These are phyloP conservation scores for Carex pumila DNA, from an alignment of 176 grass and related monocot genomes.

Conservation along the genomic window DNA sequence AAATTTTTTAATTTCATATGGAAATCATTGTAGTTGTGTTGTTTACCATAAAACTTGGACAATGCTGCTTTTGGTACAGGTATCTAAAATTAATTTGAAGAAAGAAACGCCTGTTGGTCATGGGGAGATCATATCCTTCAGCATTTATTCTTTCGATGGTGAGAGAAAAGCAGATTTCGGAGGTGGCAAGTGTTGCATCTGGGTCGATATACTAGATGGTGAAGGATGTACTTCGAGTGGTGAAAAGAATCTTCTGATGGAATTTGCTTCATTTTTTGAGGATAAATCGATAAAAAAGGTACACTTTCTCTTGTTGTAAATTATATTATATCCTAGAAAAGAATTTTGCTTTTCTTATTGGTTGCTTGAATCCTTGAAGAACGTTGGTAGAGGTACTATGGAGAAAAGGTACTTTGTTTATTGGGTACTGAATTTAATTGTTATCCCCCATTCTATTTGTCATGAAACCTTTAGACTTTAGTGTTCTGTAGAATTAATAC, in stretches of 20 bases:
- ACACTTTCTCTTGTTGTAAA: slow-evolving; percentile 12
- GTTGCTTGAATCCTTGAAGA: not conserved
- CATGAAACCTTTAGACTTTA: not conserved
- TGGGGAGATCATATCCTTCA: slow-evolving; percentile 91
- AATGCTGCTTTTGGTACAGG: slow-evolving; percentile 31
- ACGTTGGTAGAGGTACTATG: not conserved
- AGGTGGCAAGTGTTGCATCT: slow-evolving; percentile 88
- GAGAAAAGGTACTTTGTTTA: not conserved
- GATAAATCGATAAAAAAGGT: slow-evolving; percentile 85
- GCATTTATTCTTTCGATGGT: slow-evolving; percentile 62
- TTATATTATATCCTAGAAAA: not conserved
- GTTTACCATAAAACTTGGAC: not conserved
- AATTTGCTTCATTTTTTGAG: slow-evolving; percentile 94
- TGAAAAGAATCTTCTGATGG: slow-evolving; percentile 62
- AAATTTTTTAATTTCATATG: slow-evolving; percentile 7
- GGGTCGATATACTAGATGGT: slow-evolving; percentile 97
- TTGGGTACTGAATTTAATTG: not conserved
- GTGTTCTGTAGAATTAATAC: not conserved
- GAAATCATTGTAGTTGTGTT: not conserved
- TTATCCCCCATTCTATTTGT: not conserved
- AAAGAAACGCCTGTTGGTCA: slow-evolving; percentile 85
- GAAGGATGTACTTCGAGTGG: slow-evolving; percentile 29
- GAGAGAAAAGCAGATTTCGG: slow-evolving; percentile 73
- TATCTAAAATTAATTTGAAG: slow-evolving; percentile 80
- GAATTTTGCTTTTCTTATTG: not conserved